Conservation (phyloP, 2,329 filamentous ascomycete species). For the Cladosporium sphaerospermum region DNA sequence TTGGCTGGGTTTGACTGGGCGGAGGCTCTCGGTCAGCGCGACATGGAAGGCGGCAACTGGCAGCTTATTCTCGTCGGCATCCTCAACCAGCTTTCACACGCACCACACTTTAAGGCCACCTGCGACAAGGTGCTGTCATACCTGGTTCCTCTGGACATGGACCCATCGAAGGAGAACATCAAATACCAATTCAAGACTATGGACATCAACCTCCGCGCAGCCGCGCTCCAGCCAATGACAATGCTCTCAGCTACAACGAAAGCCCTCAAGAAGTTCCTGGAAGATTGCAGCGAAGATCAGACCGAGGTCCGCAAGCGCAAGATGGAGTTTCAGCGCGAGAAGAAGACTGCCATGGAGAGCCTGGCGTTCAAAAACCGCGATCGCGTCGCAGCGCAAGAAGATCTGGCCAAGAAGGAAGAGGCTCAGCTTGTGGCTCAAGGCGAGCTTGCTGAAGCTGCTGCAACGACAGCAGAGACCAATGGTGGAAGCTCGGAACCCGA, state of each 20-base stretch:
- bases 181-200: constrained; percentile 65
- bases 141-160: constrained; percentile 70
- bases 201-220: constrained; percentile 75
- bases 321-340: constrained; percentile 80
- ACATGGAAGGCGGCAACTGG: constrained; percentile 87
- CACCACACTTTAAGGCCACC: constrained; percentile 58
- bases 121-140: constrained; percentile 76
- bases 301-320: constrained; percentile 92
- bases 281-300: constrained; percentile 89
- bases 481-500: constrained; percentile 56
- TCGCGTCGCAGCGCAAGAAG: constrained; percentile 36
- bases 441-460: neutral
- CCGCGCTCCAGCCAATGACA: constrained; percentile 76
- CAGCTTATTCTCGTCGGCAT: constrained; percentile 82
- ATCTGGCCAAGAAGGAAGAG: constrained; percentile 26
- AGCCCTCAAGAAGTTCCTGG: constrained; percentile 79
- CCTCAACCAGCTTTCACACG: constrained; percentile 75
- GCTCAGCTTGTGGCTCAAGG: constrained; percentile 33
- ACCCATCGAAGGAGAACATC: constrained; percentile 70
- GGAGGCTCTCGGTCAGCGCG: constrained; percentile 71
- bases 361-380: constrained; percentile 37
- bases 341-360: constrained; percentile 53
- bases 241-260: constrained; percentile 82
- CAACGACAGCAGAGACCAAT: constrained; percentile 48
- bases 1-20: constrained; percentile 75